Percentiles rank a stretch among this genome's conserved stretches.
These are phyloP conservation scores for Fusarium sp. DNA, from an alignment of 2,329 filamentous ascomycete genomes.

Conservation along the genomic window DNA sequence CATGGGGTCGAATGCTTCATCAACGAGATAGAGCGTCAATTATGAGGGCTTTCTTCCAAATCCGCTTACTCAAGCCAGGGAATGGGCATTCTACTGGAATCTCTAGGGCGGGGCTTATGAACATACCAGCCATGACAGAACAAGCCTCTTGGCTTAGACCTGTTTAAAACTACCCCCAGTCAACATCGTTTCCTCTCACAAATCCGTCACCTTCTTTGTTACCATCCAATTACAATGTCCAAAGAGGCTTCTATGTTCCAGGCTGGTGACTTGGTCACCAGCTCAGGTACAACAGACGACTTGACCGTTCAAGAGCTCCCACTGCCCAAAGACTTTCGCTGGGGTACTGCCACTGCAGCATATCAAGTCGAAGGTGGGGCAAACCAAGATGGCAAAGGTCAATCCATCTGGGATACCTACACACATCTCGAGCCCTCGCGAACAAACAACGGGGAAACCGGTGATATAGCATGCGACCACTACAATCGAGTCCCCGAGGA, in stretches of 20 bases:
- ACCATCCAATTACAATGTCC: not conserved
- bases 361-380: conserved; percentile 51
- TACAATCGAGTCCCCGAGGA: conserved; percentile 57
- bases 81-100: not conserved
- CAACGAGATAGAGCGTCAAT: not conserved
- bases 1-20: not conserved
- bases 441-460: conserved; percentile 47
- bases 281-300: not conserved
- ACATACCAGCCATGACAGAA: not conserved
- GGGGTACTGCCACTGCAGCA: conserved; percentile 51
- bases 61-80: not conserved
- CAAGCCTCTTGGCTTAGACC: not conserved
- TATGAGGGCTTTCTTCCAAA: not conserved
- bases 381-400: conserved; percentile 48
- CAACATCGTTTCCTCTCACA: not conserved
- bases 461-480: conserved; percentile 55
- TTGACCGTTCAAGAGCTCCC: conserved; percentile 11
- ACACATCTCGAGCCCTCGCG: not conserved
- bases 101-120: not conserved
- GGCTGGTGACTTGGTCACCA: not conserved
- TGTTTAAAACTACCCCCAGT: not conserved
- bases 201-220: not conserved
- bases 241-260: not conserved
- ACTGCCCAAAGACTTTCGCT: conserved; percentile 48
- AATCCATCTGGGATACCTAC: conserved; percentile 44